Base-by-base conservation (phyloP, 108 stramenopile genomes). In the Nitzschia putrida region DNA sequence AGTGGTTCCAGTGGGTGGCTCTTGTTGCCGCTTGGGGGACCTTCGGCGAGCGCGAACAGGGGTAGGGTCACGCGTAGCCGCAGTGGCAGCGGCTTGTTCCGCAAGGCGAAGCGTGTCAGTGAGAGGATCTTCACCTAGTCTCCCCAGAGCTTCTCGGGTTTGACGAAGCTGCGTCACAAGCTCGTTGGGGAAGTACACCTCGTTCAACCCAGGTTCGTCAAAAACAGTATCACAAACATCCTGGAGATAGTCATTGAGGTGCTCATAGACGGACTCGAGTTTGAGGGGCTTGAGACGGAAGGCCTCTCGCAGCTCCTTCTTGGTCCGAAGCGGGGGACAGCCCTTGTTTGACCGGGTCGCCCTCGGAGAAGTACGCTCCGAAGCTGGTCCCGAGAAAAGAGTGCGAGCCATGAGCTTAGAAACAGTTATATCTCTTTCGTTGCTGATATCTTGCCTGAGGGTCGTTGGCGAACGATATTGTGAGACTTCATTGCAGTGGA, bases 131-230 rank as follows among this genome's bases (percentile, higher is more conserved):
- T 37, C 47, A 18, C 57, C 58, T 7, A 38, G 23, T 14, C 23
- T 3, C 38, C 40, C 25, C 21, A 76, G 39, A 16, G 42, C 58
- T 44, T 50, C 45, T 4, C 74, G 41, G 23, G 74, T 37, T 20
- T 56, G 22, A 43, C 66, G 67, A 9, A 76, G 74, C 25, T 47
- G 37, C 26, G 20, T 2, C 3, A 74, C 14, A 51, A 0, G 25
- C 13, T 67, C 59, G 23, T 68, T 40, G 7, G 38, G 54, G 23
- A 56, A 68, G 38, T 37, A 56, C 11, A 56, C 55, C 11, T 29
- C 21, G 42, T 43, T 29, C 51, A 68, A 38, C 21, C 18, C 7
- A 29, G 66, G 59, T 57, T 59, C 61, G 20, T 34, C 26, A 34
- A 76, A 69, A 1, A 55, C 49, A 24, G 24, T 18, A 3, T 42